phyloP scores from a whole-genome alignment of 805 yeast genomes.

The Metschnikowia kunwiensis region DNA sequence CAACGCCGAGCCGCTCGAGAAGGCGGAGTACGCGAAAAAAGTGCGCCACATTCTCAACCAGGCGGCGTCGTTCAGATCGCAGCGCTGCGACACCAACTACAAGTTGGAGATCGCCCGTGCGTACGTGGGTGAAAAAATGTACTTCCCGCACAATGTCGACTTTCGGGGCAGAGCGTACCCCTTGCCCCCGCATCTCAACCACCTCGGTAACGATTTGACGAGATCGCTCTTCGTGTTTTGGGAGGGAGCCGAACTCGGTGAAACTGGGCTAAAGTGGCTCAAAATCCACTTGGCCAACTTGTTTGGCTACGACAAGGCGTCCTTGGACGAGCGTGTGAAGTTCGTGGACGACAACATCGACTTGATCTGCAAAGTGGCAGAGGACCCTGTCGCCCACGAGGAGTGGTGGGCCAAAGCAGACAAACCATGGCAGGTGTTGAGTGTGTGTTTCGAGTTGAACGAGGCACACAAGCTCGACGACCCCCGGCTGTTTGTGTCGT shows the following conservation, averaged over 20 bases:
- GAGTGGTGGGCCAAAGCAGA: conserved; percentile 75
- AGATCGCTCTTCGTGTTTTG: conserved; percentile 70
- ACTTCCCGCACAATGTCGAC: conserved; percentile 78
- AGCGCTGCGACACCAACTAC: conserved; percentile 90
- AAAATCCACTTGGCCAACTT: conserved; percentile 73
- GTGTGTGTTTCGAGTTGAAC: conserved; percentile 63
- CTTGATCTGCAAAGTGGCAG: conserved; percentile 55
- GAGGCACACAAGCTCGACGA: conserved; percentile 60
- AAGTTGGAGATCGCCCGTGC: conserved; percentile 95
- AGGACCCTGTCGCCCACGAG: conserved; percentile 53
- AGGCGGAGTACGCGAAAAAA: conserved; percentile 63
- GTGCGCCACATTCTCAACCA: conserved; percentile 58
- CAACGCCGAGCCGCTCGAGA: conserved; percentile 68
- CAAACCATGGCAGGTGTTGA: conserved; percentile 80
- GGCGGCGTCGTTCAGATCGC: conserved; percentile 69
- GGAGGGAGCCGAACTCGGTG: conserved; percentile 71
- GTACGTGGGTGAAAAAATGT: conserved; percentile 68
- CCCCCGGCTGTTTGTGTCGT: conserved; percentile 64
- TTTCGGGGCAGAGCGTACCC: conserved; percentile 87
- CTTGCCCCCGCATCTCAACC: conserved; percentile 74
- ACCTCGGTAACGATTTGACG: conserved; percentile 74
- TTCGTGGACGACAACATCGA: conserved; percentile 58
- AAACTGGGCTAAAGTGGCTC: conserved; percentile 65
- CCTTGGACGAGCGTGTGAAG: conserved; percentile 58
- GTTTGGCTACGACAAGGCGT: conserved; percentile 71